These are phyloP conservation scores for Leccinum subspadiceum DNA, from an alignment of 1,284 basidiomycete genomes.

Conservation along the genomic window DNA sequence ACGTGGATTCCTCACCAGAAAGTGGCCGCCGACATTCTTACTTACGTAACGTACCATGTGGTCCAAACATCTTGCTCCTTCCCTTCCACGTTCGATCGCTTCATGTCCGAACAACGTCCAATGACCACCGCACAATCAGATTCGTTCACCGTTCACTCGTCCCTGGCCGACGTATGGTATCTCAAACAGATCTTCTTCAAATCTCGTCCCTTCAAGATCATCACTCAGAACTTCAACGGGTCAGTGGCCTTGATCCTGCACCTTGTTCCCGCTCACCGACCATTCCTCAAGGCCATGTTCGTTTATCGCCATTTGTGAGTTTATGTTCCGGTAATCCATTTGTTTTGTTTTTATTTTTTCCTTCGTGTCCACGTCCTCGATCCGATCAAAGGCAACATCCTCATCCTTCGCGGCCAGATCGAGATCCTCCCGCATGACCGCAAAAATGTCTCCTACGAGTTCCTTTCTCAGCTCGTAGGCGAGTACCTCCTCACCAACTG, in stretches of 20 bases:
- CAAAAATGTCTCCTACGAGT: constrained; percentile 77
- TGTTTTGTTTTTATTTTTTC: background rate
- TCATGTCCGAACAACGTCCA: constrained; percentile 22
- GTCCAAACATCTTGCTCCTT: background rate
- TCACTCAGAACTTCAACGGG: constrained; percentile 84
- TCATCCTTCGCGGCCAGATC: constrained; percentile 78
- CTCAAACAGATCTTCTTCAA: constrained; percentile 68
- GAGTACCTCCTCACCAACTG: constrained; percentile 72
- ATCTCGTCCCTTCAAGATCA: constrained; percentile 52
- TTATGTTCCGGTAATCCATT: background rate
- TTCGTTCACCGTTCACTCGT: constrained; percentile 29
- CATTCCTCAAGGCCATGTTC: constrained; percentile 72
- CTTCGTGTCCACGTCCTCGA: background rate
- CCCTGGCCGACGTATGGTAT: constrained; percentile 71
- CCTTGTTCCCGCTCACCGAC: background rate
- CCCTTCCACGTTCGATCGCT: background rate
- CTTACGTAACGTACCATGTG: constrained; percentile 5
- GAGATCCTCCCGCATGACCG: constrained; percentile 63
- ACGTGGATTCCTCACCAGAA: background rate
- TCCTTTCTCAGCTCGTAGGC: constrained; percentile 77
- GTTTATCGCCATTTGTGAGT: constrained; percentile 81
- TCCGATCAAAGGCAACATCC: constrained; percentile 65
- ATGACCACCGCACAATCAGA: constrained; percentile 2
- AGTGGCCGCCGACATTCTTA: background rate
- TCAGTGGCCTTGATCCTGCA: constrained; percentile 33